Conservation (phyloP, 2,329 filamentous ascomycete species). For the Xylaria arbuscula region DNA sequence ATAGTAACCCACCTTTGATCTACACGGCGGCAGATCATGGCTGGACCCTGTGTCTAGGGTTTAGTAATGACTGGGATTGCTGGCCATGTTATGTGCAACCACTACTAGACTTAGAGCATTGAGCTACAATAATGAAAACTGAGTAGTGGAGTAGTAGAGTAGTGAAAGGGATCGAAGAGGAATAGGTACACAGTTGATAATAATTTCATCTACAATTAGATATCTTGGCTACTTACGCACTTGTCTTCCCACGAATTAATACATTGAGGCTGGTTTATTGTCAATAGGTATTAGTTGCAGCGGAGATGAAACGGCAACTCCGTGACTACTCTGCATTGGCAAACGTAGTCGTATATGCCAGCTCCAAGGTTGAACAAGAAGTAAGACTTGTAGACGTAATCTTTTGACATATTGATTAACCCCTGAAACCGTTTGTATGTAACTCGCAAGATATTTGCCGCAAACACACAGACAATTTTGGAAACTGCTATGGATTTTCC, state of each 20-base stretch:
- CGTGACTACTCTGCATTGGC: neutral
- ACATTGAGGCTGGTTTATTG: neutral
- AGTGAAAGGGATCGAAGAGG: neutral
- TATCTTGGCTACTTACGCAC: neutral
- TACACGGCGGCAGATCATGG: neutral
- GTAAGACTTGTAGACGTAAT: neutral
- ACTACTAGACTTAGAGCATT: too few species aligned
- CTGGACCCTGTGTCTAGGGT: neutral
- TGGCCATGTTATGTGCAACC: neutral
- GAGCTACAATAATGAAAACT: too few species aligned
- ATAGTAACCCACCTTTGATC: neutral
- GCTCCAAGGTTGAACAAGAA: neutral
- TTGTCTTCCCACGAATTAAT: neutral
- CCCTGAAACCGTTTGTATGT: neutral
- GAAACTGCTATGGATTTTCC: too few species aligned
- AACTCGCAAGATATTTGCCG: too few species aligned
- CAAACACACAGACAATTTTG: too few species aligned
- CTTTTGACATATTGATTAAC: neutral
- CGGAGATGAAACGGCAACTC: neutral
- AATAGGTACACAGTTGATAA: neutral
- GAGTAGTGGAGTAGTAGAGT: too few species aligned
- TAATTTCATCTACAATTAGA: neutral
- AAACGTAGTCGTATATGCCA: neutral
- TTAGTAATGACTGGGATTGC: neutral
- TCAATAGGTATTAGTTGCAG: neutral